Evolutionary conservation across 352 stramenopile species (phyloP).

Genomic region (Plasmopara halstedii): DNA sequence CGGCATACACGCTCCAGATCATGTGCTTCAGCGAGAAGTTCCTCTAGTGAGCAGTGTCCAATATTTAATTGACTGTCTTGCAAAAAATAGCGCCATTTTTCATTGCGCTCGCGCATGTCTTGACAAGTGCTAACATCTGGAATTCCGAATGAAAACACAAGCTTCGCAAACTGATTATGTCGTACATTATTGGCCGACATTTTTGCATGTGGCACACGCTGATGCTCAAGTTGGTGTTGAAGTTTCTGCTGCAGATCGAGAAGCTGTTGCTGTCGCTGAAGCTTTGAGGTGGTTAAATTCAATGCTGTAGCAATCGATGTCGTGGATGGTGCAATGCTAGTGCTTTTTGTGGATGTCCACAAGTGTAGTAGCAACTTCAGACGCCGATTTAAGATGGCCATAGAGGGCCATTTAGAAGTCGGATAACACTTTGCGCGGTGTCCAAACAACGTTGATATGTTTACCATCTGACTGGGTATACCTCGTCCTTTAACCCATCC

Average conservation of each 20-base stretch:
- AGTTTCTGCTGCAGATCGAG: conserved; percentile 15
- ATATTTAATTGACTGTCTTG: conserved; percentile 43
- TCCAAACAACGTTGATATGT: conserved; percentile 48
- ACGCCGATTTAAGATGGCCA: conserved; percentile 43
- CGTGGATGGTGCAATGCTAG: conserved; percentile 1
- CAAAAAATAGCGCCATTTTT: conserved; percentile 82
- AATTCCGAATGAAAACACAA: conserved; percentile 71
- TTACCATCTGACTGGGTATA: conserved; percentile 29
- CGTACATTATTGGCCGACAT: conserved; percentile 22
- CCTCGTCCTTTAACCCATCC: conserved; percentile 60
- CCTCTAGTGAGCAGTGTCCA: conserved; percentile 25
- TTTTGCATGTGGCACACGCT: conserved; percentile 15
- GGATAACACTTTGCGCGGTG: conserved; percentile 26
- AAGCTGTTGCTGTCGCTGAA: conserved; percentile 5
- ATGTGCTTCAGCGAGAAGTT: conserved; percentile 44
- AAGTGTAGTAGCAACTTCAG: conserved; percentile 39
- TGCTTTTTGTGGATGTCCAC: conserved; percentile 29
- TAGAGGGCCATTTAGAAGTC: conserved; percentile 33
- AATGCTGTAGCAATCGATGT: conserved; percentile 7
- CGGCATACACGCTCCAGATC: conserved; percentile 61
- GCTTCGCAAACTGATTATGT: conserved; percentile 68
- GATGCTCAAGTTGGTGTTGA: conserved; percentile 12
- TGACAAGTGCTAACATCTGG: conserved; percentile 58
- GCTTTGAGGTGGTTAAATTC: conserved; percentile 5
- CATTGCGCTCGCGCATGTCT: conserved; percentile 31